Evolutionary conservation across 495 filamentous ascomycete genomes (phyloP).

Genomic region (Xylaria scruposa): DNA sequence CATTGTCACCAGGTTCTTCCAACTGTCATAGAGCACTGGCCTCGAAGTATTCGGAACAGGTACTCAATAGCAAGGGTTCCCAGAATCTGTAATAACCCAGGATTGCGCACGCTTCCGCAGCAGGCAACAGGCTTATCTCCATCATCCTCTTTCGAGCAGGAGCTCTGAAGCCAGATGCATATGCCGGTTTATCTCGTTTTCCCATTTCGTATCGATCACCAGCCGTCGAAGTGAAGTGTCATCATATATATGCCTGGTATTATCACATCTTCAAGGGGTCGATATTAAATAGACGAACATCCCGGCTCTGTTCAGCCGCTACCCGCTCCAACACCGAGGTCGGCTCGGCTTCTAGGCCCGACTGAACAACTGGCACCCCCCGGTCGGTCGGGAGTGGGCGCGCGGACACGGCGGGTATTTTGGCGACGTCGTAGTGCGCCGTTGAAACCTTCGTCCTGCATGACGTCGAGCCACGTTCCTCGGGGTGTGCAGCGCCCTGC

Average conservation of each 20-base stretch:
- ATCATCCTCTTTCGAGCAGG: neutral
- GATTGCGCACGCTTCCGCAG: neutral
- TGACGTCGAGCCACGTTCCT: constrained; percentile 24
- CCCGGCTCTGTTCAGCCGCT: constrained; percentile 21
- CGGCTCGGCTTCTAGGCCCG: constrained; percentile 26
- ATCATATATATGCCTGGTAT: neutral
- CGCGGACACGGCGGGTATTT: constrained; percentile 8
- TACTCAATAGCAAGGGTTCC: neutral
- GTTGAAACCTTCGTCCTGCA: constrained; percentile 10
- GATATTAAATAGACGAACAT: neutral
- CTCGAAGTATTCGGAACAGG: neutral
- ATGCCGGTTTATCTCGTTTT: neutral
- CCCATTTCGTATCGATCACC: neutral
- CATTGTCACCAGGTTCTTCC: neutral
- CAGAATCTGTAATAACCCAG: neutral
- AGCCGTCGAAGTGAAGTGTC: neutral
- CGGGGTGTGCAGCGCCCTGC: neutral
- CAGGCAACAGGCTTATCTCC: neutral
- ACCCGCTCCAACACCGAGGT: constrained; percentile 17
- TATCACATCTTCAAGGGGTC: neutral
- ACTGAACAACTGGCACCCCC: neutral
- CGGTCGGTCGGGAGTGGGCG: neutral
- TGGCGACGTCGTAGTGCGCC: constrained; percentile 19
- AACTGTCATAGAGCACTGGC: neutral
- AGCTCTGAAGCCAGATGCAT: neutral